Evolutionary conservation across 345 rosid genomes (phyloP), one percentile per base, ranked within the genome.

Genomic region (Bretschneidera sinensis): DNA sequence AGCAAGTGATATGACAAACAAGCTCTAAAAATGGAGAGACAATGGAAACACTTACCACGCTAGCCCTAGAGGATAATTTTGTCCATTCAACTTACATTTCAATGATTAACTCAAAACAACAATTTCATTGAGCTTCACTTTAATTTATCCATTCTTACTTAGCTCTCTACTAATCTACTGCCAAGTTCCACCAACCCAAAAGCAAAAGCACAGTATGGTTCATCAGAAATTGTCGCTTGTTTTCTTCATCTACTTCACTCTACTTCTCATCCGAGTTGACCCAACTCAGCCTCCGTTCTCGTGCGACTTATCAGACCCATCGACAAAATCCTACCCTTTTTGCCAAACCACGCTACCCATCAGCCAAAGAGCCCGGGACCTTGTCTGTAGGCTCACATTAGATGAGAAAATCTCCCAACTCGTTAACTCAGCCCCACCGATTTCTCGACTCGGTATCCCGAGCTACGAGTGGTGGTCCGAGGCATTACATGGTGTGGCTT

Each of bases 391-490:
- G 61, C 78, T 90, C 58, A 81, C 88, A 18, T 47, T 90, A 19
- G 94, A 87, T 17, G 98, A 92, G 74, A 92, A 92, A 60, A 78
- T 87, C 51, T 76, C 86, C 8, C 97, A 87, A 67, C 87, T 92
- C 1, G 98, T 71, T 23, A 87, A 82, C 76, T 50, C 86, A 22
- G 88, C 90, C 43, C 78, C 88, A 0, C 70, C 88, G 6, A 84
- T 92, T 61, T 87, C 94, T 0, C 65, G 96, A 8, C 89, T 92
- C 16, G 95, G 94, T 10, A 65, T 92, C 39, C 97, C 96, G 5
- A 74, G 65, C 10, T 92, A 87, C 55, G 80, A 92, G 63, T 92
- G 98, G 97, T 89, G 97, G 98, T 83, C 96, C 2, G 98, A 90
- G 79, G 94, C 95, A 15, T 72, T 92, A 17, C 98, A 92, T 6